These are phyloP conservation scores for Vanderwaltozyma yarrowii DNA, from an alignment of 805 yeast genomes.

Conservation along the genomic window DNA sequence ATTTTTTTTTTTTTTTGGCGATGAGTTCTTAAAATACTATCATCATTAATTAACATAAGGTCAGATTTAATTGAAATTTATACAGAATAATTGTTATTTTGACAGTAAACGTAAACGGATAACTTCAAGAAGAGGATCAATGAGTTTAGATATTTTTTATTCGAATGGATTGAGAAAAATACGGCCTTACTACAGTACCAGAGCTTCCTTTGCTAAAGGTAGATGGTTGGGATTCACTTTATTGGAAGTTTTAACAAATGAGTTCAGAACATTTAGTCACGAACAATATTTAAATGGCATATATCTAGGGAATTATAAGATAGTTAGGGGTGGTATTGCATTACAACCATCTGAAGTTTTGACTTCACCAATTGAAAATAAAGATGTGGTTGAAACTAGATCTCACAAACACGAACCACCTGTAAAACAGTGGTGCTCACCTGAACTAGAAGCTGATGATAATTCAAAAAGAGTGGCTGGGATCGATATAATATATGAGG, in stretches of 20 bases:
- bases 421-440: constrained; percentile 35
- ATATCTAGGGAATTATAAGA: constrained; percentile 10
- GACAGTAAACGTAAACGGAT: too few species aligned
- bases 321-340: constrained; percentile 11
- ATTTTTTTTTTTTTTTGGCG: too few species aligned
- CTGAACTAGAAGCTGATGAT: constrained; percentile 7
- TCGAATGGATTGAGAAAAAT: constrained; percentile 32
- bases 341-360: constrained; percentile 11
- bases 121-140: too few species aligned
- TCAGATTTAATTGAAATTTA: too few species aligned
- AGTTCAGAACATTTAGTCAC: constrained; percentile 25
- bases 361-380: constrained; percentile 11
- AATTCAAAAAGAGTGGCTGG: constrained; percentile 25
- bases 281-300: constrained; percentile 17
- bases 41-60: too few species aligned
- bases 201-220: constrained; percentile 33
- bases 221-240: constrained; percentile 35
- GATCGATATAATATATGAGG: constrained; percentile 58
- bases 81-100: too few species aligned
- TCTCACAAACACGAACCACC: constrained; percentile 88
- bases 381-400: constrained; percentile 19
- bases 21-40: too few species aligned
- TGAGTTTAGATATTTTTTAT: background rate
- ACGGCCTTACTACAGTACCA: constrained; percentile 32
- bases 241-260: constrained; percentile 31